Evolutionary conservation across 2,329 filamentous ascomycete genomes (phyloP).

Genomic region (Phaeosphaeriaceae sp.): DNA sequence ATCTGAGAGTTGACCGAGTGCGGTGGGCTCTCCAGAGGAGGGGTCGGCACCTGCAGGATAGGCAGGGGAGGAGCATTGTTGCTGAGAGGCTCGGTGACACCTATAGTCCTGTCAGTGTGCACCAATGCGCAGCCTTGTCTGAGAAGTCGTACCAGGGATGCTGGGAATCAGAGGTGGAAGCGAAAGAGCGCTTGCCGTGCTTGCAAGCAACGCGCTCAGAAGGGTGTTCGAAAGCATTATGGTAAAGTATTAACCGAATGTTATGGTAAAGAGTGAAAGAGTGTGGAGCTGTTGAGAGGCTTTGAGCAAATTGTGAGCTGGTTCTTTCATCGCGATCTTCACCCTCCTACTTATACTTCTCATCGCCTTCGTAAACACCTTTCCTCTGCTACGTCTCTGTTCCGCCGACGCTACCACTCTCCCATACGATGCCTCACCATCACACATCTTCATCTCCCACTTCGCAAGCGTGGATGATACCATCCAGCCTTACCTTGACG

Average conservation of each 20-base stretch:
- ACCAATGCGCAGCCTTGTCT: neutral
- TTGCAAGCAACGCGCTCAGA: constrained; percentile 25
- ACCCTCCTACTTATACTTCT: constrained; percentile 29
- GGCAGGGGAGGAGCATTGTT: constrained; percentile 61
- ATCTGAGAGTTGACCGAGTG: constrained; percentile 60
- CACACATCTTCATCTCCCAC: constrained; percentile 25
- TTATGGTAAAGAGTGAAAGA: neutral
- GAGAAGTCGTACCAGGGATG: constrained; percentile 54
- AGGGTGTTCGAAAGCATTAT: constrained; percentile 31
- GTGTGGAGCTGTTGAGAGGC: constrained; percentile 21
- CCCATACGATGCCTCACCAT: neutral
- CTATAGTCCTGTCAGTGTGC: neutral
- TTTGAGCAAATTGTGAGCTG: constrained; percentile 39
- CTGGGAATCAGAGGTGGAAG: constrained; percentile 65
- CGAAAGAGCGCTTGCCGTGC: constrained; percentile 36
- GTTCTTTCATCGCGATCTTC: constrained; percentile 14
- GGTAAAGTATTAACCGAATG: neutral
- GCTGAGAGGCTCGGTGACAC: constrained; percentile 64
- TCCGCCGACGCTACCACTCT: neutral
- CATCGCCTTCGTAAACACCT: neutral
- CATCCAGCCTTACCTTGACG: constrained; percentile 28
- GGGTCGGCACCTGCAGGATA: constrained; percentile 66
- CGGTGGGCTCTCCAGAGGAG: constrained; percentile 61
- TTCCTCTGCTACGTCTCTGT: neutral
- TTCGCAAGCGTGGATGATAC: constrained; percentile 20